phyloP scores from a whole-genome alignment of 2,329 filamentous ascomycete species.

The Metarhizium guizhouense region DNA sequence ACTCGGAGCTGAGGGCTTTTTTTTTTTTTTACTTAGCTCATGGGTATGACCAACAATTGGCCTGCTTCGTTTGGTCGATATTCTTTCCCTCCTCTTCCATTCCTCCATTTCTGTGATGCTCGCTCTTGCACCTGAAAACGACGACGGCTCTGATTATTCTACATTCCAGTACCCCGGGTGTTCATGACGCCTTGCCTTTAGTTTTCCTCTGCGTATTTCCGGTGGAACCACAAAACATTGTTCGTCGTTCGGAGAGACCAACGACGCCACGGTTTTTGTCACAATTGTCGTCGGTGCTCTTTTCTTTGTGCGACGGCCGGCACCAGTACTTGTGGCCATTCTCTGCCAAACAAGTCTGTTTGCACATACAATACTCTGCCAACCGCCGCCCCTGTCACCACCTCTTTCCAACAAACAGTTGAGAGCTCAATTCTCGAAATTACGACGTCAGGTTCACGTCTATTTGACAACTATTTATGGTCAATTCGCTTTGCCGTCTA shows the following conservation, averaged over 20 bases:
- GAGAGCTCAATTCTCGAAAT: background rate
- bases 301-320: background rate
- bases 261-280: background rate
- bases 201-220: background rate
- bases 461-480: background rate
- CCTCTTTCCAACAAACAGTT: background rate
- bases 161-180: conserved; percentile 3
- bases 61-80: background rate
- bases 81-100: background rate
- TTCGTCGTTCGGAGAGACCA: background rate
- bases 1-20: background rate
- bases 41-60: background rate
- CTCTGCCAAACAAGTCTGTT: background rate
- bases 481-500: background rate
- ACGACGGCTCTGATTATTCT: background rate
- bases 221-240: background rate
- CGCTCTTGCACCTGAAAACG: background rate
- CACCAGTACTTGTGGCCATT: background rate
- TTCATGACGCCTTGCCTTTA: background rate
- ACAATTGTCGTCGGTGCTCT: background rate
- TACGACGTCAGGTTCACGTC: background rate
- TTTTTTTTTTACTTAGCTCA: background rate
- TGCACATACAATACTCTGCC: background rate
- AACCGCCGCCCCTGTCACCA: background rate
- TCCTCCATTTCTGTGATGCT: background rate